A percentile compares a stretch with the other conserved stretches of the same genome.
These are phyloP conservation scores for Sporothrix protearum DNA, from an alignment of 2,329 filamentous ascomycete genomes.

Conservation along the genomic window DNA sequence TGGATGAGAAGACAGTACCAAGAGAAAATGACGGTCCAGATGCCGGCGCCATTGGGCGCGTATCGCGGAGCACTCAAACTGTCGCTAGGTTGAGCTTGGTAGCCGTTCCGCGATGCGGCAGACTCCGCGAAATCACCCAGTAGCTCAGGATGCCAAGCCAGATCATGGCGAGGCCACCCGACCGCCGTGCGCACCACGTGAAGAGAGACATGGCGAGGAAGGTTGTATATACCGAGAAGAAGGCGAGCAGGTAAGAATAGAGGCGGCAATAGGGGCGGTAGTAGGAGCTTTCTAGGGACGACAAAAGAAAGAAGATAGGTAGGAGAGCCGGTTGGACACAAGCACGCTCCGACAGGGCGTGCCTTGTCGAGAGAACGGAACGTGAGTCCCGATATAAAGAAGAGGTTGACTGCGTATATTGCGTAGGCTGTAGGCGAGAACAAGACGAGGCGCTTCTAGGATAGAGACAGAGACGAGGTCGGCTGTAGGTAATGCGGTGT, in stretches of 20 bases:
- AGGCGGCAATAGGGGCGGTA: too few relatives aligned
- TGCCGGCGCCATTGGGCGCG: conserved; percentile 43
- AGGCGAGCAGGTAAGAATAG: conserved; percentile 19
- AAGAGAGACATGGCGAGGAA: conserved; percentile 50
- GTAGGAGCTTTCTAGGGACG: not conserved
- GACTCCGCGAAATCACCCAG: conserved; percentile 54
- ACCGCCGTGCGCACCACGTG: conserved; percentile 52
- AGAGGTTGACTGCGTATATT: not conserved
- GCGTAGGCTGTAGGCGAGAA: not conserved
- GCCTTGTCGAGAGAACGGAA: not conserved
- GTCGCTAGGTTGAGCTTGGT: conserved; percentile 43
- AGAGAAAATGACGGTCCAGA: conserved; percentile 55
- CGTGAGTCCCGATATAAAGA: not conserved
- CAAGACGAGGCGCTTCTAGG: not conserved
- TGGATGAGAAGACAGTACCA: conserved; percentile 66
- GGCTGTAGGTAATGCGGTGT: not conserved
- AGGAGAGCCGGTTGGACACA: not conserved
- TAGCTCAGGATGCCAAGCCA: conserved; percentile 48
- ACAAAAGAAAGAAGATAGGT: not conserved
- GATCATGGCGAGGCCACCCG: conserved; percentile 55
- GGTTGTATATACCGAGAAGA: not conserved
- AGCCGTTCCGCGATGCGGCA: conserved; percentile 42
- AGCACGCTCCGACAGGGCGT: not conserved
- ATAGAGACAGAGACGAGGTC: not conserved
- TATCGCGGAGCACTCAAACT: conserved; percentile 38